These are phyloP conservation scores for Flaveria brownii DNA, from an alignment of 129 eudicot genomes.

Conservation along the genomic window DNA sequence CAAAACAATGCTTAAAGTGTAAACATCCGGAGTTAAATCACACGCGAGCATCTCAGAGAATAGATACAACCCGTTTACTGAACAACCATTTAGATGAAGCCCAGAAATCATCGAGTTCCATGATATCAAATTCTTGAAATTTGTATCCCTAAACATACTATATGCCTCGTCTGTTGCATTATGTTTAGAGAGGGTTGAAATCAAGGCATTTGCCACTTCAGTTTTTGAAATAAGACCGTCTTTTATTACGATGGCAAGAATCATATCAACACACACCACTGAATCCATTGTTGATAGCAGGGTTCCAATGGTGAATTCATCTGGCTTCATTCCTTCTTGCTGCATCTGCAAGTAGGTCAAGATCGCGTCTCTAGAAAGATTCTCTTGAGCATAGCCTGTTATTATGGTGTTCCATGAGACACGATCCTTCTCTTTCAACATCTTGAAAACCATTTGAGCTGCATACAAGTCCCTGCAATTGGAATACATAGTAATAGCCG, in stretches of 20 bases:
- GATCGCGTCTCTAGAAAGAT: constrained; percentile 39
- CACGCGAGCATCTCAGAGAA: constrained; percentile 48
- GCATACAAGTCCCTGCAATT: constrained; percentile 43
- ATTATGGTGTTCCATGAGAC: constrained; percentile 83
- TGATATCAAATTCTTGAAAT: constrained; percentile 57
- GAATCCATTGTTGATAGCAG: constrained; percentile 53
- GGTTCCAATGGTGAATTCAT: constrained; percentile 83
- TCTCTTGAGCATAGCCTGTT: constrained; percentile 57
- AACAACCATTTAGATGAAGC: constrained; percentile 51
- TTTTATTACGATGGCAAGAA: constrained; percentile 54
- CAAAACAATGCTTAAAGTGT: constrained; percentile 54
- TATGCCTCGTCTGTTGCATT: constrained; percentile 51
- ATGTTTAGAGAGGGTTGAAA: constrained; percentile 59
- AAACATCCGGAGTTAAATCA: constrained; percentile 53
- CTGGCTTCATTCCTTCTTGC: constrained; percentile 40
- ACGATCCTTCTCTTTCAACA: constrained; percentile 53
- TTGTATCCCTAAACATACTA: constrained; percentile 39
- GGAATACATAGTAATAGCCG: constrained; percentile 70
- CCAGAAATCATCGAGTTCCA: constrained; percentile 84
- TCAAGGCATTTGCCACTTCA: constrained; percentile 74
- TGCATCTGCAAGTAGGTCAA: constrained; percentile 62
- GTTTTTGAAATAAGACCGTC: constrained; percentile 49
- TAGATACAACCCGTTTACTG: constrained; percentile 40
- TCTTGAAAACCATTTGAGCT: constrained; percentile 41
- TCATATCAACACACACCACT: constrained; percentile 40